These are phyloP conservation scores for Cytospora piceae DNA, from an alignment of 2,329 filamentous ascomycete species.

Conservation along the genomic window DNA sequence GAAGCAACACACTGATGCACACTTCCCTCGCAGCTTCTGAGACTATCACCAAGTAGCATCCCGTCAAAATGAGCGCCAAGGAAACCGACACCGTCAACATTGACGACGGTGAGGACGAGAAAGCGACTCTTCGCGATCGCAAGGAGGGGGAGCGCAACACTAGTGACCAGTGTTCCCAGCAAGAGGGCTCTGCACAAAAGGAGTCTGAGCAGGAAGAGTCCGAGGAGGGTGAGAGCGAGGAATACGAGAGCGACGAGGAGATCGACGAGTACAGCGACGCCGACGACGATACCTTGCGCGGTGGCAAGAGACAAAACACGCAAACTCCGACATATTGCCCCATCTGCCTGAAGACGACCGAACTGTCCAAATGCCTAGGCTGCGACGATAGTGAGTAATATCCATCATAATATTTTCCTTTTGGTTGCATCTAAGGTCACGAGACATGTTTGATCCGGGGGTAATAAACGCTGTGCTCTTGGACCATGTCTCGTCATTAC, in stretches of 20 bases:
- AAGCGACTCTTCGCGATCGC: not conserved
- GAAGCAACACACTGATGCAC: not conserved
- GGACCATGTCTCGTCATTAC: too few species aligned
- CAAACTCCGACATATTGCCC: conserved; percentile 5
- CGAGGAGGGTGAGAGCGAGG: not conserved
- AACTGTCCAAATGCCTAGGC: not conserved
- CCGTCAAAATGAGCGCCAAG: not conserved
- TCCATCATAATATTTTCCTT: too few species aligned
- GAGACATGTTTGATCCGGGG: too few species aligned
- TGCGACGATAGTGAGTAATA: conserved; percentile 23
- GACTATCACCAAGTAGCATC: not conserved
- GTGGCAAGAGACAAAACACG: not conserved
- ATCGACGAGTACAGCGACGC: not conserved
- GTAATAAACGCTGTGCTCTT: too few species aligned
- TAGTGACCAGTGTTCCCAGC: too few species aligned
- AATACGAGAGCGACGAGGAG: not conserved
- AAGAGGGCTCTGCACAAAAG: too few species aligned
- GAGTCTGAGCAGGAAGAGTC: not conserved
- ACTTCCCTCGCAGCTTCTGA: not conserved
- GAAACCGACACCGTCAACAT: not conserved
- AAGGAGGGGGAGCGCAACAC: not conserved
- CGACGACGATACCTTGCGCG: not conserved
- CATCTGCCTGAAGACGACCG: conserved; percentile 10
- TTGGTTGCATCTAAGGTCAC: too few species aligned
- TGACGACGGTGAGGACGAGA: not conserved